Base-by-base conservation (phyloP, 2,329 filamentous ascomycete species). In the Corniculantispora saksenae region DNA sequence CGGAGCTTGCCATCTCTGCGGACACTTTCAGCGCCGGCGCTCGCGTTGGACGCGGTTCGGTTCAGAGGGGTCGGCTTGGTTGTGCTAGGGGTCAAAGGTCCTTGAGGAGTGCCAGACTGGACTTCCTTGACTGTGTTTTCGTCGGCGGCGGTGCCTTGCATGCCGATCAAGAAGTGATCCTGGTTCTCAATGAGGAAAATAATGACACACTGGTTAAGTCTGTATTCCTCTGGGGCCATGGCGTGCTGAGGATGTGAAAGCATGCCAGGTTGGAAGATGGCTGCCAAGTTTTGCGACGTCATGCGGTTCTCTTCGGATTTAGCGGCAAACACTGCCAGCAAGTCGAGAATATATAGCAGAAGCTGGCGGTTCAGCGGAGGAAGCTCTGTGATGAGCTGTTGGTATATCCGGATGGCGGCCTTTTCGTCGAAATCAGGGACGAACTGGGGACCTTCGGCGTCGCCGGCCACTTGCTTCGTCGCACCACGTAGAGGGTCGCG, bases 131-230 rank as follows among this genome's bases (percentile, higher is more conserved):
- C 84, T 1, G 86, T 89, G 74, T 85, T 89, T 74, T 96, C 92
- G 74, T 97, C 94, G n/a, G 94, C 92, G n/a, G 89, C 94, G n/a
- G 94, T 97, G 53, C 95, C 95, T 74, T 93, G 92, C 95, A 99
- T 99, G 63, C 95, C 95, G 69, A 99, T 96, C 69, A 99, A 82
- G 82, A 99, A 99, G 77, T 97, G 92, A 73, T 99, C 95, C 76
- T 99, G 95, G 72, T 99, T 97, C 75, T 98, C 94, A 70, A 99
- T 99, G 70, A 99, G 81, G 77, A 99, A 99, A 59, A 99, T 97
- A 68, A 99, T 85, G 23, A 99, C 94, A 72, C 95, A 94, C 82
- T 99, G 95, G 75, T 96, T 98, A 7, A 99, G 82, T 38, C 93
- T 89, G 76, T 99, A 99, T 74, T 98, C 94, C 65, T 91, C 87